Conservation (phyloP, 306 rosid species). For the Cucumis melo region DNA sequence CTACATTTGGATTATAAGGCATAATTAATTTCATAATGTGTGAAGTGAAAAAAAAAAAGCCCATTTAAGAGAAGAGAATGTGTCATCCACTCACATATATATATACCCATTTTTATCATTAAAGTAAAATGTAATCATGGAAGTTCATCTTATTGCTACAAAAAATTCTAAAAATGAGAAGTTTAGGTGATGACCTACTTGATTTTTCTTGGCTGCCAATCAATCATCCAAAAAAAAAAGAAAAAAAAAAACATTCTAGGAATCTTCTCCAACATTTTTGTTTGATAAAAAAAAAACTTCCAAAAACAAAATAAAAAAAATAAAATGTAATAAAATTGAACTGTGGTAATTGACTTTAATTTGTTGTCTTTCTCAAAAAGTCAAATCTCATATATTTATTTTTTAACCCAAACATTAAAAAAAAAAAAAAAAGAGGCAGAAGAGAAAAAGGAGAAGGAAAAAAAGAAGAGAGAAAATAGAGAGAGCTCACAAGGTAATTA, state of each 20-base stretch:
- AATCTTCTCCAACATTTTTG: not conserved
- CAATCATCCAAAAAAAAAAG: not conserved
- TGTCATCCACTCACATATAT: not conserved
- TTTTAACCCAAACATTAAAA: not conserved
- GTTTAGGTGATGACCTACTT: not conserved
- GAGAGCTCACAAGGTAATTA: conserved; percentile 1
- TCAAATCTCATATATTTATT: not conserved
- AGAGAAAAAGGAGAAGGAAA: not conserved
- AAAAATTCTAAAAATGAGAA: not conserved
- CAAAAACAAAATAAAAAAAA: not conserved
- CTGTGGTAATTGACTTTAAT: not conserved
- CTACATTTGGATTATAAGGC: not conserved
- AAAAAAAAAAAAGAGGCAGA: not conserved
- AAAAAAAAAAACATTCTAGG: not conserved
- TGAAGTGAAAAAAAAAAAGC: too few species aligned
- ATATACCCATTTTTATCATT: not conserved
- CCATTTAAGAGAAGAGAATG: not conserved
- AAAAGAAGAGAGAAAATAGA: not conserved
- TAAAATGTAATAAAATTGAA: not conserved
- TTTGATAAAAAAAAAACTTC: too few species aligned
- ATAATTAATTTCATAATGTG: too few species aligned
- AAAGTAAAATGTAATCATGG: not conserved
- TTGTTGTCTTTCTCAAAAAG: not conserved
- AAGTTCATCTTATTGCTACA: not conserved
- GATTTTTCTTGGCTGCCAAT: conserved; percentile 2